Percentiles rank a stretch among this genome's conserved stretches.
These are phyloP conservation scores for Tieghemostelium lacteum DNA, from an alignment of 78 protist species.

Conservation along the genomic window DNA sequence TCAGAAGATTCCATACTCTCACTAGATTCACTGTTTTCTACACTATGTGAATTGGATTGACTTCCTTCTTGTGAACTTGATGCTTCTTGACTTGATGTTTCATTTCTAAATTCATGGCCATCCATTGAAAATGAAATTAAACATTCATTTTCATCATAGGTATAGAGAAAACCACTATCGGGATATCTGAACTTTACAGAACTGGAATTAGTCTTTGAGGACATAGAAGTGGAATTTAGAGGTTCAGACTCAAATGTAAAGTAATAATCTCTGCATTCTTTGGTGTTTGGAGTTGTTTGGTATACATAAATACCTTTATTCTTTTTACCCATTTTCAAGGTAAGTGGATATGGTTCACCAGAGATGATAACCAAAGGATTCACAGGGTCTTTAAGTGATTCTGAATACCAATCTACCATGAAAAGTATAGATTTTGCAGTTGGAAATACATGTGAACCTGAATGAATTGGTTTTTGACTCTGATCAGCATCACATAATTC, in stretches of 20 bases:
- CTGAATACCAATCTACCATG: slow-evolving; percentile 38
- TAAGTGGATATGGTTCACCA: slow-evolving; percentile 3
- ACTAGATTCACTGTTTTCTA: neutral
- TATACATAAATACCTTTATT: slow-evolving; percentile 28
- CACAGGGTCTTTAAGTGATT: slow-evolving; percentile 1
- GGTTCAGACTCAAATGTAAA: slow-evolving; percentile 18
- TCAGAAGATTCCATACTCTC: neutral
- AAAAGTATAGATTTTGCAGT: neutral
- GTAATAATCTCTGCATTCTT: slow-evolving; percentile 37
- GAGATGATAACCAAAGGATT: slow-evolving; percentile 2
- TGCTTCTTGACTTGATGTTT: neutral
- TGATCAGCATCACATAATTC: neutral
- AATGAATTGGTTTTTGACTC: slow-evolving; percentile 3
- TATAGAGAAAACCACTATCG: slow-evolving; percentile 26
- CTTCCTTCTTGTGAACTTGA: neutral
- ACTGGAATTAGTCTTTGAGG: neutral
- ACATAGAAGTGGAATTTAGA: neutral
- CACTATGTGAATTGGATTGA: neutral
- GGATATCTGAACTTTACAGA: slow-evolving; percentile 35
- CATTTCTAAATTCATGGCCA: slow-evolving; percentile 14
- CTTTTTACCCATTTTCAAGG: slow-evolving; percentile 21
- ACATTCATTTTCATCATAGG: slow-evolving; percentile 51
- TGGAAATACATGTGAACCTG: slow-evolving; percentile 24
- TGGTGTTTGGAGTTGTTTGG: neutral
- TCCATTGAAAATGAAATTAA: slow-evolving; percentile 3